phyloP scores from a whole-genome alignment of 1,139 yeast genomes.

The Kodamaea fungicola region DNA sequence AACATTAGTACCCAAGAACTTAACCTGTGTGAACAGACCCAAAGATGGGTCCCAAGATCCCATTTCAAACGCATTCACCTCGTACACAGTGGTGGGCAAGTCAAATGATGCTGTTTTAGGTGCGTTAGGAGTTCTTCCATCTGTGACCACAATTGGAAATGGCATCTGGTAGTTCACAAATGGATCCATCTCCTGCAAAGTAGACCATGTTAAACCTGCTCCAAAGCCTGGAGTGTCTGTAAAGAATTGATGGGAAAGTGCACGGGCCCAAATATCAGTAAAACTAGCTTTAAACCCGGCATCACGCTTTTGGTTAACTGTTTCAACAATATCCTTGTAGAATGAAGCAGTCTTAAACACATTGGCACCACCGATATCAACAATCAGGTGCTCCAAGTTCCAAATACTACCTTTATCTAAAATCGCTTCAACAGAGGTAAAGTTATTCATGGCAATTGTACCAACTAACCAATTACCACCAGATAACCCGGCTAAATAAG shows the following conservation, averaged over 20 bases:
- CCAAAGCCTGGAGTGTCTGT: slow-evolving; percentile 54
- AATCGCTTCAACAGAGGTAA: slow-evolving; percentile 67
- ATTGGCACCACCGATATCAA: slow-evolving; percentile 70
- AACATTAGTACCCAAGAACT: slow-evolving; percentile 71
- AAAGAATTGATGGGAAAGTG: slow-evolving; percentile 74
- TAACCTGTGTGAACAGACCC: slow-evolving; percentile 61
- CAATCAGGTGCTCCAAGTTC: slow-evolving; percentile 65
- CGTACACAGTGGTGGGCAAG: slow-evolving; percentile 73
- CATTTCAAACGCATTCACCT: slow-evolving; percentile 76
- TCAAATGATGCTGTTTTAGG: slow-evolving; percentile 27
- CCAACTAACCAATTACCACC: slow-evolving; percentile 91
- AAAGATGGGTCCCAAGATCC: slow-evolving; percentile 88
- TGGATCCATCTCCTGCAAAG: slow-evolving; percentile 48
- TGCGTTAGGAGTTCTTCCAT: slow-evolving; percentile 69
- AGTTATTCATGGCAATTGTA: slow-evolving; percentile 75
- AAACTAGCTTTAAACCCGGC: slow-evolving; percentile 78
- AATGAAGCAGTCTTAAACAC: slow-evolving; percentile 53
- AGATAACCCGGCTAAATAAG: slow-evolving; percentile 75
- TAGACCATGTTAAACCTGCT: slow-evolving; percentile 64
- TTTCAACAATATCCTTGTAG: slow-evolving; percentile 52
- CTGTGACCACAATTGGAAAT: slow-evolving; percentile 75
- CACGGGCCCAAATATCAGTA: slow-evolving; percentile 95
- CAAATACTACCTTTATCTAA: slow-evolving; percentile 51
- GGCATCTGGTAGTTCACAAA: slow-evolving; percentile 70
- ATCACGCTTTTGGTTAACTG: slow-evolving; percentile 55